Evolutionary conservation across 805 yeast genomes (phyloP).

Genomic region (Teunomyces kruisii): DNA sequence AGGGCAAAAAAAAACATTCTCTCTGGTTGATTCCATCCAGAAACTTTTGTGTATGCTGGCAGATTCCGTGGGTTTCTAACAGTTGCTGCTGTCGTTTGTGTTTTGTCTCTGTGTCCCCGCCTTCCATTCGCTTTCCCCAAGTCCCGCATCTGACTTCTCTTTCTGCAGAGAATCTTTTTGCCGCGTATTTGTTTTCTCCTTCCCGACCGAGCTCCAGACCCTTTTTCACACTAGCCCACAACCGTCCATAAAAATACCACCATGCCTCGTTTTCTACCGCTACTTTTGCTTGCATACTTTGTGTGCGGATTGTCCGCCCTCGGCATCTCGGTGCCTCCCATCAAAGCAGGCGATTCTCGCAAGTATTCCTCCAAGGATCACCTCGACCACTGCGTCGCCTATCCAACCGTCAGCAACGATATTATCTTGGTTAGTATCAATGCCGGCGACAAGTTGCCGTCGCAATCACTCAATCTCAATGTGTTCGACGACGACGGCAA

Average conservation of each 20-base stretch:
- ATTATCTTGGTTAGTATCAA: slow-evolving; percentile 32
- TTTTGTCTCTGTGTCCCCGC: neutral
- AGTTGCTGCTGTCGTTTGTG: neutral
- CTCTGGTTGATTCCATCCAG: neutral
- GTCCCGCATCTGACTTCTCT: too few relatives aligned
- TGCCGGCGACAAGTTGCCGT: slow-evolving; percentile 28
- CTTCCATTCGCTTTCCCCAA: neutral
- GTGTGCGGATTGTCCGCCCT: slow-evolving; percentile 15
- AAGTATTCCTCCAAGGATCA: slow-evolving; percentile 29
- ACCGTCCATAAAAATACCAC: too few relatives aligned
- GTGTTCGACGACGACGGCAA: slow-evolving; percentile 40
- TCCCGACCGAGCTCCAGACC: neutral
- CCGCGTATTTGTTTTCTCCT: neutral
- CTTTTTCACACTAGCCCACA: neutral
- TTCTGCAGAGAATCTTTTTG: neutral
- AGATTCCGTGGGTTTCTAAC: neutral
- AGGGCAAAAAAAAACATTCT: neutral
- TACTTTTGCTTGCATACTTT: neutral
- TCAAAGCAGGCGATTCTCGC: slow-evolving; percentile 27
- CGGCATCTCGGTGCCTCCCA: slow-evolving; percentile 38
- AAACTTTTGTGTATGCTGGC: neutral
- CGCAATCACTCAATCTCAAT: slow-evolving; percentile 36
- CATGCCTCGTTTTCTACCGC: neutral
- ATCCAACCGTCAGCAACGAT: slow-evolving; percentile 37
- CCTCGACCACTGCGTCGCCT: slow-evolving; percentile 36